Base-by-base conservation (phyloP, 2,329 filamentous ascomycete species). In the Ophiostoma populinum region DNA sequence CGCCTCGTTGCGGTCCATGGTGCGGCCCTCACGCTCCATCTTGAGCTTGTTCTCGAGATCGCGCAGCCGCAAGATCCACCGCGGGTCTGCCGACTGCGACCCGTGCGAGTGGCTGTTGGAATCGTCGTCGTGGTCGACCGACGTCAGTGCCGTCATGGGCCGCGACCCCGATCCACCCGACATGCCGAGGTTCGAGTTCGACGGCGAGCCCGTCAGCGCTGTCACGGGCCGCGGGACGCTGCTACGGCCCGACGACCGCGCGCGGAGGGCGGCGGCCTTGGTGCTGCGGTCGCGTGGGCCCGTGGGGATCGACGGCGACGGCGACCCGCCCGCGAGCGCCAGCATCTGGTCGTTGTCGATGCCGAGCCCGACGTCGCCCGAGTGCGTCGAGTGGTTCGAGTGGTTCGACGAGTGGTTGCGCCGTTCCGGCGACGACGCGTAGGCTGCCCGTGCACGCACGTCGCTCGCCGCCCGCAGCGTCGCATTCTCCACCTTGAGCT, bases 31-130 rank as follows among this genome's bases (percentile, higher is more conserved):
- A 11, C 90, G 63, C 58, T 98, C 90, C 30, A 80, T 75, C 54
- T 93, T 92, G 13, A 98, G 63, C 46, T 92, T 73, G 44, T 77
- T 69, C 61, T 98, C 90, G 45, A 95, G 61, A 51, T 95, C 86
- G 38, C 82, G 74, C 22, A 95, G 63, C 6, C 90, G 63, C 43
- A 92, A 70, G 43, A 92, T 74, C 82, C 83, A 93, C 45, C 79
- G 72, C 44, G 80, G 76, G 46, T 87, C 78, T 7, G 45, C 48
- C 36, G 15, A 9, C 15, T 24, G 18, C 27, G 15, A 15, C 34
- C 31, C n/a, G n/a, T n/a, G n/a, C n/a, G n/a, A n/a, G n/a, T n/a
- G n/a, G n/a, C n/a, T 42, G 51, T 40, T 24, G 20, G 21, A 20
- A 17, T 32, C 30, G 12, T 32, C 38, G 15, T 43, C 43, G 3